phyloP scores from a whole-genome alignment of 208 protist species.

The Trypanosoma cruzi region DNA sequence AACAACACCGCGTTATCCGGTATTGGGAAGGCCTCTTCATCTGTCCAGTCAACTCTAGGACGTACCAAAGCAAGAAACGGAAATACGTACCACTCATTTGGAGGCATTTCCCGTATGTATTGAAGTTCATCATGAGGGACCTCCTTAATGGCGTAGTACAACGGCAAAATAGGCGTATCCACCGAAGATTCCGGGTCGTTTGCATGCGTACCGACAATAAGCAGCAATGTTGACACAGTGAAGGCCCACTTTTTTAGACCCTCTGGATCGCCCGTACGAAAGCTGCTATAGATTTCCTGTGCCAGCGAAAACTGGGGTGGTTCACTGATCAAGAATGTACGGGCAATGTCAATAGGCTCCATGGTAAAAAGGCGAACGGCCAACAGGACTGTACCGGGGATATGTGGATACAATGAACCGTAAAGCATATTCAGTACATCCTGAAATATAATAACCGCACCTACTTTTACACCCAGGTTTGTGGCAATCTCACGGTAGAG shows the following conservation, averaged over 20 bases:
- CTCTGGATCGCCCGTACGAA: conserved; percentile 51
- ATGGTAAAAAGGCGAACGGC: conserved; percentile 69
- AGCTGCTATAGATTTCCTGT: conserved; percentile 76
- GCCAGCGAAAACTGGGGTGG: conserved; percentile 56
- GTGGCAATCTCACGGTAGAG: conserved; percentile 73
- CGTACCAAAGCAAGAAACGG: conserved; percentile 56
- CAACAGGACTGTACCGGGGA: conserved; percentile 70
- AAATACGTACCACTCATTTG: conserved; percentile 77
- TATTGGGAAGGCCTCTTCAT: conserved; percentile 36
- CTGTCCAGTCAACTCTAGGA: conserved; percentile 28
- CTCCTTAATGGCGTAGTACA: conserved; percentile 73
- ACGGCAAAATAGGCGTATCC: conserved; percentile 17
- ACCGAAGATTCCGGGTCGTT: not conserved
- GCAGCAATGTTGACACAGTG: conserved; percentile 30
- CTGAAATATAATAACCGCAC: conserved; percentile 73
- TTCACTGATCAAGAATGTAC: conserved; percentile 46
- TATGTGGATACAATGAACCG: conserved; percentile 56
- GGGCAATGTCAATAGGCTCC: conserved; percentile 79
- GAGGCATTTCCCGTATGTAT: conserved; percentile 38
- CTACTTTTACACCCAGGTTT: conserved; percentile 86
- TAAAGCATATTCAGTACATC: conserved; percentile 58
- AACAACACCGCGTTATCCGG: conserved; percentile 85
- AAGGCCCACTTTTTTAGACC: conserved; percentile 37
- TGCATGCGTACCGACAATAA: conserved; percentile 1
- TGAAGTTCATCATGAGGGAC: conserved; percentile 52